These are phyloP conservation scores for Stagonosporopsis vannaccii DNA, from an alignment of 2,329 filamentous ascomycete species.

Conservation along the genomic window DNA sequence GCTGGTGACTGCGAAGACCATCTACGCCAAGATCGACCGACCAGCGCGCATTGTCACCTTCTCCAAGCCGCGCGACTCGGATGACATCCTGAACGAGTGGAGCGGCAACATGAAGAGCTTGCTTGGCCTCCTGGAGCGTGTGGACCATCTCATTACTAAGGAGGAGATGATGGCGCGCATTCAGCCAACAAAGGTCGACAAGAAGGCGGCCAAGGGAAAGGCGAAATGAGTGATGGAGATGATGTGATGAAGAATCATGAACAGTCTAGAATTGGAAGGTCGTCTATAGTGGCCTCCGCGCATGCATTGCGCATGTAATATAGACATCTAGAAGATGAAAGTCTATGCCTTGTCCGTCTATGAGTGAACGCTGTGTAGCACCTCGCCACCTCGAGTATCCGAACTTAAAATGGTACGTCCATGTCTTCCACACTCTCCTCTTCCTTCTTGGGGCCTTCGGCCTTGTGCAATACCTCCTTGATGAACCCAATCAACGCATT, in stretches of 20 bases:
- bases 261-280: slow-evolving; percentile 44
- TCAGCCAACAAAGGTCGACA: slow-evolving; percentile 67
- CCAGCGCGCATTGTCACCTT: slow-evolving; percentile 93
- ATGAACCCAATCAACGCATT: slow-evolving; percentile 79
- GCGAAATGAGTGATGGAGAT: slow-evolving; percentile 30
- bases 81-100: slow-evolving; percentile 98
- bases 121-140: slow-evolving; percentile 82
- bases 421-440: slow-evolving; percentile 71
- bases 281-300: slow-evolving; percentile 37
- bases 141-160: slow-evolving; percentile 98
- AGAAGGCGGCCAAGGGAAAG: slow-evolving; percentile 50
- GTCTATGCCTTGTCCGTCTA: slow-evolving; percentile 18
- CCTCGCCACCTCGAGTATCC: not conserved
- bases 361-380: slow-evolving; percentile 26
- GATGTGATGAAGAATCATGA: slow-evolving; percentile 28
- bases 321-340: slow-evolving; percentile 35
- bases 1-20: slow-evolving; percentile 95
- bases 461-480: slow-evolving; percentile 57
- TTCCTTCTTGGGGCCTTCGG: slow-evolving; percentile 45
- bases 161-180: slow-evolving; percentile 99
- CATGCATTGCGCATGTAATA: slow-evolving; percentile 46
- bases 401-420: slow-evolving; percentile 68
- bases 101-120: slow-evolving; percentile 97
- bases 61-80: slow-evolving; percentile 90
- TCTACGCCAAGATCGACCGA: slow-evolving; percentile 96